A percentile compares a stretch with the other conserved stretches of the same genome.
phyloP scores from a whole-genome alignment of 2,329 filamentous ascomycete genomes.

The Berkeleyomyces rouxiae region DNA sequence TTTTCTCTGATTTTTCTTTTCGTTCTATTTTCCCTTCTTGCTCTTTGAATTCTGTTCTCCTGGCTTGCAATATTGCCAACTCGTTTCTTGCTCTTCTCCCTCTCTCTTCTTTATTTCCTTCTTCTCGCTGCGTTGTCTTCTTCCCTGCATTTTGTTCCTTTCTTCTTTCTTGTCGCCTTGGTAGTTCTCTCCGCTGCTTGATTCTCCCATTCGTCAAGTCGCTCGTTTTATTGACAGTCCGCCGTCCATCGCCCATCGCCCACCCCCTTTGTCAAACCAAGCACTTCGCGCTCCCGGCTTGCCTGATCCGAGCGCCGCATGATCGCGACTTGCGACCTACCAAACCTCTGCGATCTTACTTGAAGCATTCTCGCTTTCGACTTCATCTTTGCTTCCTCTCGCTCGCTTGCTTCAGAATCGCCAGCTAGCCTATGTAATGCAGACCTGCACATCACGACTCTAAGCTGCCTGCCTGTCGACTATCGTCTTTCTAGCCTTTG shows the following conservation, averaged over 20 bases:
- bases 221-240: slow-evolving; percentile 4
- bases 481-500: slow-evolving; percentile 8
- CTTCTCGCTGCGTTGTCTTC: slow-evolving; percentile 9
- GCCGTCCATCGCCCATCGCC: background rate
- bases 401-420: slow-evolving; percentile 7
- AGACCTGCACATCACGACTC: background rate
- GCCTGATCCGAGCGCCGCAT: background rate
- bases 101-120: slow-evolving; percentile 3
- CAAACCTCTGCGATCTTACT: background rate
- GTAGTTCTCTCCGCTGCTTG: background rate
- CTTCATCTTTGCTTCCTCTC: background rate
- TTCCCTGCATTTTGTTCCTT: slow-evolving; percentile 9
- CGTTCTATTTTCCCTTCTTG: background rate
- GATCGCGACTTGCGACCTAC: background rate
- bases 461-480: background rate
- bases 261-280: background rate
- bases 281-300: background rate
- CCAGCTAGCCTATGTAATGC: background rate
- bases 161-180: background rate
- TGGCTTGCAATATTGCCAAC: background rate
- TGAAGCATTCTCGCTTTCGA: background rate
- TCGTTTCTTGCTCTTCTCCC: slow-evolving; percentile 9
- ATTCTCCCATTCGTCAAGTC: slow-evolving; percentile 6
- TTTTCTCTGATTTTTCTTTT: background rate
- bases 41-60: background rate